A percentile compares a stretch with the other conserved stretches of the same genome.
Evolutionary conservation across 495 filamentous ascomycete species (phyloP).

Genomic region (Gamarada debralockiae): DNA sequence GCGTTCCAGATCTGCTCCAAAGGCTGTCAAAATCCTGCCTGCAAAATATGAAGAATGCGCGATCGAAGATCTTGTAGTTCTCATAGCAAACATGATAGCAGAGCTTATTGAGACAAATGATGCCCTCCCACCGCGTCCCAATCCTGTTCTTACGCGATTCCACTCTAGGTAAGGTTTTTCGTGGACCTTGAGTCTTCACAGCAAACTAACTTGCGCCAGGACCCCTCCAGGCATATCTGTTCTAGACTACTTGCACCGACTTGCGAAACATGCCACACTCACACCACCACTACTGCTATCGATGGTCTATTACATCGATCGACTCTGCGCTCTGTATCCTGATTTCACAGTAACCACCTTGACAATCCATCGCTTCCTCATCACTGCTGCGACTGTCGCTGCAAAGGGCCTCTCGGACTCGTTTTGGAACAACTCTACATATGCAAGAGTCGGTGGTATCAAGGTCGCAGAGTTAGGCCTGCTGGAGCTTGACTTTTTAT

Average conservation of each 20-base stretch:
- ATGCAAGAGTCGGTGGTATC: constrained; percentile 90
- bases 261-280: constrained; percentile 91
- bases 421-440: constrained; percentile 97
- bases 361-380: constrained; percentile 95
- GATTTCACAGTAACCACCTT: constrained; percentile 92
- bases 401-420: constrained; percentile 93
- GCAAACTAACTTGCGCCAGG: constrained; percentile 37
- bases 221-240: constrained; percentile 94
- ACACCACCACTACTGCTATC: constrained; percentile 94
- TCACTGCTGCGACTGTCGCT: constrained; percentile 91
- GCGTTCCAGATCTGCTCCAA: constrained; percentile 4
- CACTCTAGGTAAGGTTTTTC: constrained; percentile 73
- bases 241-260: constrained; percentile 82
- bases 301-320: constrained; percentile 99
- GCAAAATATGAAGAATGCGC: constrained; percentile 72
- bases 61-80: constrained; percentile 76
- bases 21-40: constrained; percentile 63
- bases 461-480: constrained; percentile 82
- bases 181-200: background rate
- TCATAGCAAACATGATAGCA: constrained; percentile 93
- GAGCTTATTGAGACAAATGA: constrained; percentile 94
- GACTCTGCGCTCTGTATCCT: constrained; percentile 85
- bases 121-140: constrained; percentile 68
- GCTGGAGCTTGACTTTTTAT: constrained; percentile 91
- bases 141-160: constrained; percentile 84